Evolutionary conservation across 352 stramenopile species (phyloP), one percentile per base, ranked within the genome.

Genomic region (Phytophthora quininea): DNA sequence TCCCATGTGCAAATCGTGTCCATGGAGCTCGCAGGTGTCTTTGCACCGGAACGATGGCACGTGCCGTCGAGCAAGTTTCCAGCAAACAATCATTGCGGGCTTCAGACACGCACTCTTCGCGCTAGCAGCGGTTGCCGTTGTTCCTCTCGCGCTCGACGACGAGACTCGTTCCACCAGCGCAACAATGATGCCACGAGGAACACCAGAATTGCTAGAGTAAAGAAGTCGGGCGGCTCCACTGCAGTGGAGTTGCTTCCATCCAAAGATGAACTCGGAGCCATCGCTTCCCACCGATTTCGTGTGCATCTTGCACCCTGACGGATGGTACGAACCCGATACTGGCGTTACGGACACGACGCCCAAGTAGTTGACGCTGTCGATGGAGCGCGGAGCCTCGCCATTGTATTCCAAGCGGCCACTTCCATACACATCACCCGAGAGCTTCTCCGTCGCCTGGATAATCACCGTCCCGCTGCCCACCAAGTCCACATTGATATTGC

Each of bases 101-200:
- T 46, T 15, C 62, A 74, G 10, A 66, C 62, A 19, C 69, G 69
- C 27, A 62, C 54, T 53, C 43, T 29, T 24, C 47, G 50, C 12
- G 42, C 61, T 43, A 70, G 32, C 1, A 74, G 54, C 3, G 66
- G 54, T 12, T 70, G 61, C 7, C 54, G 49, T 14, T 74, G 54
- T 48, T 70, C 61, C 37, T 74, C 66, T 0, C 60, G 27, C 30
- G 61, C 45, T 40, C 55, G 66, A 24, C 66, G 62, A 11, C 54
- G 66, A 57, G 54, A 70, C 32, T 70, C 66, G n/a, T 74, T 74
- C 24, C 70, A 70, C 61, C 66, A 70, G 11, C 61, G 66, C 42
- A 74, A 40, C 1, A 63, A 43, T 12, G 70, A 29, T 3, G 49
- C 66, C 5, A 74, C 61, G 15, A 70, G 31, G 45, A 74, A 66